A percentile compares a stretch with the other conserved stretches of the same genome.
Conservation (phyloP, 331 rosid genomes). For the Quercus lobata region DNA sequence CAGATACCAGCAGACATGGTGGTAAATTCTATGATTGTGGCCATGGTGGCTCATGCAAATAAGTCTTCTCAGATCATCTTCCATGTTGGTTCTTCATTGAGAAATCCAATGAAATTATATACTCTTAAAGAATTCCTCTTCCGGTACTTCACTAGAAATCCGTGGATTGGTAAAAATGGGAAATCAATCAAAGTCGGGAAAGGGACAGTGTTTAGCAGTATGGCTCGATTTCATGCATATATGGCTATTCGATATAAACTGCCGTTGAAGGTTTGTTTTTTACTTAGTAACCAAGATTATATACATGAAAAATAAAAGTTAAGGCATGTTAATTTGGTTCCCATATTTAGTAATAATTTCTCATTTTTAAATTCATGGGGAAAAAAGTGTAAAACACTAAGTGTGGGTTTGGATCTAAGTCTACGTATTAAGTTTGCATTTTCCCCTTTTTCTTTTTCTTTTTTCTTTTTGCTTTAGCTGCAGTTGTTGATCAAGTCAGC, state of each 20-base stretch:
- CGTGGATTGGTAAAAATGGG: background rate
- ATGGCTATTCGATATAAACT: background rate
- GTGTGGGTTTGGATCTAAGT: too few relatives aligned
- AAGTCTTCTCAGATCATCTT: constrained; percentile 9
- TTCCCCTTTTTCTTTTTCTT: too few relatives aligned
- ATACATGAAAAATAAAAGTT: too few relatives aligned
- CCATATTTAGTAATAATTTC: too few relatives aligned
- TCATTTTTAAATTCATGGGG: too few relatives aligned
- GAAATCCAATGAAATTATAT: constrained; percentile 13
- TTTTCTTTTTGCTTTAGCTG: too few relatives aligned
- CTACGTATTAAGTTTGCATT: too few relatives aligned
- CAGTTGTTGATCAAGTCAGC: too few relatives aligned
- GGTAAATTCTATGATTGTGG: constrained; percentile 15
- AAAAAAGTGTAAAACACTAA: too few relatives aligned
- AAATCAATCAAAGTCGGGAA: constrained; percentile 6
- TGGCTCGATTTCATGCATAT: background rate
- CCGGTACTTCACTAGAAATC: constrained; percentile 2
- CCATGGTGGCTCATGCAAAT: constrained; percentile 18
- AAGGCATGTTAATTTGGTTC: background rate
- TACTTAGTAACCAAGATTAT: too few relatives aligned
- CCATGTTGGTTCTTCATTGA: constrained; percentile 17
- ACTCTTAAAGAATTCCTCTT: background rate
- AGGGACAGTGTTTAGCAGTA: background rate
- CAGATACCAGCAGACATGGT: constrained; percentile 38
- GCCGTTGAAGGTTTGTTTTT: background rate